These are phyloP conservation scores for Corynascus novoguineensis DNA, from an alignment of 495 filamentous ascomycete genomes.

Conservation along the genomic window DNA sequence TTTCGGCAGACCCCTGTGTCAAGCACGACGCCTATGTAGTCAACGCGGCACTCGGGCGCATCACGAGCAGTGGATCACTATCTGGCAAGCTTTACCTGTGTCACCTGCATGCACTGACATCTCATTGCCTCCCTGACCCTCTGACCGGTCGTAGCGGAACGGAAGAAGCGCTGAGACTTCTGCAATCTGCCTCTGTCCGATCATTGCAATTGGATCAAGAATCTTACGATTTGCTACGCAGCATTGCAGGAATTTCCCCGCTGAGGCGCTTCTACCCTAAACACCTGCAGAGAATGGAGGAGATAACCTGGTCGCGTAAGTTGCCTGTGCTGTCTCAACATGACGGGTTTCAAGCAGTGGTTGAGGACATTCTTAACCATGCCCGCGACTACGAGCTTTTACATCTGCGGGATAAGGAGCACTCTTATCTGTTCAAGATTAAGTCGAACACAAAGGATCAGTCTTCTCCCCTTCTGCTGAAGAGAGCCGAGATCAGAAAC, in stretches of 20 bases:
- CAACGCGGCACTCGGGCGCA: slow-evolving; percentile 44
- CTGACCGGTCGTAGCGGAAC: slow-evolving; percentile 57
- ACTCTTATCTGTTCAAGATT: neutral
- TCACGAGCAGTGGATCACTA: slow-evolving; percentile 48
- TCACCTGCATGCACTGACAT: slow-evolving; percentile 60
- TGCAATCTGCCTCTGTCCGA: slow-evolving; percentile 43
- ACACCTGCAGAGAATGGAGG: slow-evolving; percentile 26
- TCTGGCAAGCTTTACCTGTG: slow-evolving; percentile 49
- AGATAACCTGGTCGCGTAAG: slow-evolving; percentile 16
- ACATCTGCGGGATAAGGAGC: neutral
- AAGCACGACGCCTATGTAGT: slow-evolving; percentile 39
- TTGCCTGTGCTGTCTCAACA: slow-evolving; percentile 50
- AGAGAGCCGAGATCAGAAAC: slow-evolving; percentile 43
- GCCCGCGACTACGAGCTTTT: slow-evolving; percentile 10
- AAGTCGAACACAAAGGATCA: neutral
- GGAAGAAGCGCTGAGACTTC: slow-evolving; percentile 51
- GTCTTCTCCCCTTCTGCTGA: slow-evolving; percentile 20
- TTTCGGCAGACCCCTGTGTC: slow-evolving; percentile 14
- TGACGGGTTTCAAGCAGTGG: slow-evolving; percentile 35
- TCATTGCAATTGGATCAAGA: slow-evolving; percentile 46
- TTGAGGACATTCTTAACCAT: slow-evolving; percentile 2
- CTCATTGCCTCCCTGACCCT: slow-evolving; percentile 52
- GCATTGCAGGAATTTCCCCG: slow-evolving; percentile 52
- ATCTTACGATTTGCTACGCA: slow-evolving; percentile 35
- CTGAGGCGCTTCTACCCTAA: slow-evolving; percentile 30